A percentile compares a stretch with the other conserved stretches of the same genome.
phyloP scores from a whole-genome alignment of 305 asterid species.

The Striga hermonthica region DNA sequence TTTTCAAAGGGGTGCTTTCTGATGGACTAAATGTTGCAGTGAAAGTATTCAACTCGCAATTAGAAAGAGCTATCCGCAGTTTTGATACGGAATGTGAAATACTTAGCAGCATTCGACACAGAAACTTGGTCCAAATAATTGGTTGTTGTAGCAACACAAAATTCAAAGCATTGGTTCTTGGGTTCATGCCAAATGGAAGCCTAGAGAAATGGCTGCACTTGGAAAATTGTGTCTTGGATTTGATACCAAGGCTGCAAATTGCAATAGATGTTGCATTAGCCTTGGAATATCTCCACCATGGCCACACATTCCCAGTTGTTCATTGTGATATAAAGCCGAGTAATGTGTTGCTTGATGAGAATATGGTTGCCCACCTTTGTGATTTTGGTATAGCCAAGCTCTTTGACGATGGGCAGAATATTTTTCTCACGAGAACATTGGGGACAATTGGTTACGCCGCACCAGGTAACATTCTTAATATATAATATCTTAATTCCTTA shows the following conservation, averaged over 20 bases:
- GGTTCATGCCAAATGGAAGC: constrained; percentile 35
- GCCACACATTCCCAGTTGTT: constrained; percentile 27
- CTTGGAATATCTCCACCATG: constrained; percentile 43
- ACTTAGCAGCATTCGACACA: constrained; percentile 37
- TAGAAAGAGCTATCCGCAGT: constrained; percentile 29
- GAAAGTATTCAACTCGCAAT: constrained; percentile 37
- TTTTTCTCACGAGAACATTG: constrained; percentile 34
- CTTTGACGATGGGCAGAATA: constrained; percentile 27
- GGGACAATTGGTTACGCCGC: constrained; percentile 44
- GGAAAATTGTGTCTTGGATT: background rate
- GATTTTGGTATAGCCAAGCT: constrained; percentile 45
- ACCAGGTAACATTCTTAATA: constrained; percentile 33
- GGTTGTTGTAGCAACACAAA: constrained; percentile 34
- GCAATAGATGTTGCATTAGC: constrained; percentile 37
- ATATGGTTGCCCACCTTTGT: constrained; percentile 39
- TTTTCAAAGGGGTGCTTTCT: constrained; percentile 34
- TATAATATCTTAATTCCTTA: too few species aligned
- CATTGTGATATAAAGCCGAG: constrained; percentile 46
- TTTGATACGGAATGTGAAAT: constrained; percentile 33
- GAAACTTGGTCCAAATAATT: constrained; percentile 31
- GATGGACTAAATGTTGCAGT: constrained; percentile 40
- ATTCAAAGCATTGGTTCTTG: constrained; percentile 38
- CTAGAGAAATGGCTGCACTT: constrained; percentile 40
- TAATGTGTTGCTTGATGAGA: constrained; percentile 38
- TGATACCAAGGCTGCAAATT: constrained; percentile 31